Conservation (phyloP, 192 early-diverging fungal genomes). For the Coemansia sp. region DNA sequence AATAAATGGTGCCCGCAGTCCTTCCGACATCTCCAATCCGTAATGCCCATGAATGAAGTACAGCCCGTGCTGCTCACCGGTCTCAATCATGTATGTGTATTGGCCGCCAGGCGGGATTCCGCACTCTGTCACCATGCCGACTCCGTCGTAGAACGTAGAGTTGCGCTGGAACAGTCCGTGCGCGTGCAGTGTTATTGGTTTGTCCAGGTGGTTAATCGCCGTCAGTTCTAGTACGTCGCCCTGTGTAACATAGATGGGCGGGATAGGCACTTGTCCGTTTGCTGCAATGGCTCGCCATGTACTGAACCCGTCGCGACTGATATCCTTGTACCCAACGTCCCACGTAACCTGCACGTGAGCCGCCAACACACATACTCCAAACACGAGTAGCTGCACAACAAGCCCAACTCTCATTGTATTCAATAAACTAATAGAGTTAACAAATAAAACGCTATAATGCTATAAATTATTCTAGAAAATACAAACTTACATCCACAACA, state of each 20-base stretch:
- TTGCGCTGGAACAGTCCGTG: conserved; percentile 78
- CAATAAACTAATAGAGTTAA: too few species aligned
- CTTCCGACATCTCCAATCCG: conserved; percentile 71
- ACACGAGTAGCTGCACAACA: too few species aligned
- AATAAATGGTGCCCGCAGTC: conserved; percentile 67
- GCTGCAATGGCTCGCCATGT: conserved; percentile 60
- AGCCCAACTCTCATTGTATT: too few species aligned
- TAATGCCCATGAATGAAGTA: conserved; percentile 77
- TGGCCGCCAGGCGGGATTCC: conserved; percentile 61
- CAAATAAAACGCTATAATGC: too few species aligned
- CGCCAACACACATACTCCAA: neutral
- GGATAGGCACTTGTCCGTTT: conserved; percentile 59
- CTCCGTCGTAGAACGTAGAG: conserved; percentile 65
- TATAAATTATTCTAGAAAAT: too few species aligned
- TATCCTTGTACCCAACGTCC: conserved; percentile 60
- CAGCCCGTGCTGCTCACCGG: conserved; percentile 59
- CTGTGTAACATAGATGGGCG: conserved; percentile 4
- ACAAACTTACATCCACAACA: too few species aligned
- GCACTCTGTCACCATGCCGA: conserved; percentile 65
- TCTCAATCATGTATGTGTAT: conserved; percentile 63
- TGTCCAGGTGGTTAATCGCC: conserved; percentile 48
- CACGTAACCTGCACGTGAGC: conserved; percentile 40
- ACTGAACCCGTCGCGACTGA: conserved; percentile 61
- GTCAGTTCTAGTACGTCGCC: conserved; percentile 30
- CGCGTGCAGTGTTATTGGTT: conserved; percentile 62